Evolutionary conservation across 331 rosid species (phyloP).

Genomic region (Malus hybrid): DNA sequence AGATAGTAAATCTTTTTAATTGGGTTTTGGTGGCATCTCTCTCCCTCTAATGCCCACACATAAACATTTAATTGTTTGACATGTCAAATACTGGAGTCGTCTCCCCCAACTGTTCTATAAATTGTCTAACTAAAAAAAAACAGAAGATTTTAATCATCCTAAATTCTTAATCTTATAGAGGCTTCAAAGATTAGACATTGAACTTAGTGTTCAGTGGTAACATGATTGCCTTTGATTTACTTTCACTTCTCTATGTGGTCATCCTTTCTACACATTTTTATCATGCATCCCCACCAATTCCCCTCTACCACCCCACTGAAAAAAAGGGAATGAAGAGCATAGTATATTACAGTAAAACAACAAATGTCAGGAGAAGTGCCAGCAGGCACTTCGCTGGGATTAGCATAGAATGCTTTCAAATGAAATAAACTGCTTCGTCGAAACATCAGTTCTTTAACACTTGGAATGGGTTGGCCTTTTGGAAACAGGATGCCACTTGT

Average conservation of each 20-base stretch:
- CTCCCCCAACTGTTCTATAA: not conserved
- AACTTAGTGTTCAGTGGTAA: not conserved
- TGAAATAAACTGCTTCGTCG: slow-evolving; percentile 51
- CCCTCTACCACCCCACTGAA: not conserved
- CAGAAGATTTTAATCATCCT: not conserved
- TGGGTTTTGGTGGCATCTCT: not conserved
- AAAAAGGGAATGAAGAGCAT: not conserved
- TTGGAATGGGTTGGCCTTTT: slow-evolving; percentile 69
- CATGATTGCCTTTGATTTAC: not conserved
- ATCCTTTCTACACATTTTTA: not conserved
- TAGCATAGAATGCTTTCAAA: slow-evolving; percentile 66
- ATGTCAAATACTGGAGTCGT: not conserved
- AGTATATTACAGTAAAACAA: slow-evolving; percentile 53
- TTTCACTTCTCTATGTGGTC: not conserved
- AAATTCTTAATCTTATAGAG: not conserved
- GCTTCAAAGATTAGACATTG: not conserved
- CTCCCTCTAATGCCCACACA: not conserved
- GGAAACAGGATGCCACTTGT: slow-evolving; percentile 55
- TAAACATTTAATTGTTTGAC: not conserved
- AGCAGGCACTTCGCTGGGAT: slow-evolving; percentile 54
- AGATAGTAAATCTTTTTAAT: not conserved
- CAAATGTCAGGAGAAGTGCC: slow-evolving; percentile 51
- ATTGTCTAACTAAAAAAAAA: not conserved
- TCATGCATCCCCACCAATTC: not conserved
- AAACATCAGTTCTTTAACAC: slow-evolving; percentile 43